phyloP scores from a whole-genome alignment of 192 early-diverging fungal species.

The Cladochytrium replicatum region DNA sequence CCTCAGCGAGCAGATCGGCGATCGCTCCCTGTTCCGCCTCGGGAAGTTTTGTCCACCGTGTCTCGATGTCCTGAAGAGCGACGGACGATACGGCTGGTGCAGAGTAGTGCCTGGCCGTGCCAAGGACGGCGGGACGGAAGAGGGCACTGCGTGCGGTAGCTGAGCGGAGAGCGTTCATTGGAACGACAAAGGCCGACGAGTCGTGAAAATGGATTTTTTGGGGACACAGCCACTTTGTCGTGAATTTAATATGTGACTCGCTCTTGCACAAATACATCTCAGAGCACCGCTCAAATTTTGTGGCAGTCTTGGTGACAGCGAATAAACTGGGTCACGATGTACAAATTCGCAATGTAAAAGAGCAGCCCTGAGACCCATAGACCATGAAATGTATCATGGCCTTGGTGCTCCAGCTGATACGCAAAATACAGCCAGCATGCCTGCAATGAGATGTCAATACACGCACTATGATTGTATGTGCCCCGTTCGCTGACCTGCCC shows the following conservation, averaged over 20 bases:
- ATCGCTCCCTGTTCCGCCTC: constrained; percentile 75
- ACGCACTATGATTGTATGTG: neutral
- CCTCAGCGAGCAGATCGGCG: constrained; percentile 64
- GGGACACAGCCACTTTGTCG: too few species aligned
- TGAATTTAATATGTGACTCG: too few species aligned
- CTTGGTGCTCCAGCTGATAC: constrained; percentile 80
- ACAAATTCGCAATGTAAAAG: constrained; percentile 65
- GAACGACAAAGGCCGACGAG: too few species aligned
- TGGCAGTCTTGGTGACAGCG: too few species aligned
- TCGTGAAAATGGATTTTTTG: too few species aligned
- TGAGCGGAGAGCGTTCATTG: too few species aligned
- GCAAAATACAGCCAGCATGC: constrained; percentile 78
- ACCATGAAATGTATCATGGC: constrained; percentile 65
- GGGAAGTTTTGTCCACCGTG: constrained; percentile 57
- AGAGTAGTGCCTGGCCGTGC: too few species aligned
- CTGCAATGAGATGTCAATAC: constrained; percentile 31
- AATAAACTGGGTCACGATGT: constrained; percentile 51
- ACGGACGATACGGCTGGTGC: neutral
- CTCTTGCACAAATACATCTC: too few species aligned
- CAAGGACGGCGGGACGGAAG: too few species aligned
- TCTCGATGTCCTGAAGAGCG: constrained; percentile 22
- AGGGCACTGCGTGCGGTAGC: too few species aligned
- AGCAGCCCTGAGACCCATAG: constrained; percentile 63
- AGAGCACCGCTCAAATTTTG: too few species aligned
- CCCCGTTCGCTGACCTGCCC: constrained; percentile 38